phyloP scores from a whole-genome alignment of 257 asterid genomes.

The Solanum chiquidenum region DNA sequence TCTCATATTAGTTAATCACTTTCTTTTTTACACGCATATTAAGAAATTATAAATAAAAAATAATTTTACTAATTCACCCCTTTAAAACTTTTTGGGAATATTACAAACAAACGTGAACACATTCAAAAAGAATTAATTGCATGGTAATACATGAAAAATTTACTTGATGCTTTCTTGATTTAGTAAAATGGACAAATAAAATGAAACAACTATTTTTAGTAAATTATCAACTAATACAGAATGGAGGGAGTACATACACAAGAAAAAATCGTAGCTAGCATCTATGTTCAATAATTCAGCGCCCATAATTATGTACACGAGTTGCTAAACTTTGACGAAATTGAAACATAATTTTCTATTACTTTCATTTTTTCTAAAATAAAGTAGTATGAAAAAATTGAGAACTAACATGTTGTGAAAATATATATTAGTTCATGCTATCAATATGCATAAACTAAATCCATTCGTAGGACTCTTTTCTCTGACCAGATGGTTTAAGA shows the following conservation, averaged over 20 bases:
- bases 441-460: not conserved
- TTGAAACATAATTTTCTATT: not conserved
- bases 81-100: too few relatives aligned
- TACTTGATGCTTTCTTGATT: too few relatives aligned
- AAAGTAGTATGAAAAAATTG: not conserved
- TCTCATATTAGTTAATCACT: too few relatives aligned
- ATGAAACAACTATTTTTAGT: too few relatives aligned
- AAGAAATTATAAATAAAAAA: too few relatives aligned
- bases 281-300: not conserved
- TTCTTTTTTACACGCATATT: too few relatives aligned
- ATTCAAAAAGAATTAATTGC: too few relatives aligned
- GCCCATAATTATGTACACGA: not conserved
- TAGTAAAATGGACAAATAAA: too few relatives aligned
- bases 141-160: too few relatives aligned
- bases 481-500: not conserved
- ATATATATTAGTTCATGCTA: not conserved
- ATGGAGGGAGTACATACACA: not conserved
- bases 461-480: not conserved
- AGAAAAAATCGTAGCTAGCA: not conserved
- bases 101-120: too few relatives aligned
- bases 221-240: too few relatives aligned
- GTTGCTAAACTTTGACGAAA: not conserved
- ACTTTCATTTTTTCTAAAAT: not conserved
- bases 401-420: not conserved
- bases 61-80: too few relatives aligned